Percentiles rank a stretch among this genome's conserved stretches.
Conservation (phyloP, 2,329 filamentous ascomycete genomes). For the Aspergillus ochraceoroseus region DNA sequence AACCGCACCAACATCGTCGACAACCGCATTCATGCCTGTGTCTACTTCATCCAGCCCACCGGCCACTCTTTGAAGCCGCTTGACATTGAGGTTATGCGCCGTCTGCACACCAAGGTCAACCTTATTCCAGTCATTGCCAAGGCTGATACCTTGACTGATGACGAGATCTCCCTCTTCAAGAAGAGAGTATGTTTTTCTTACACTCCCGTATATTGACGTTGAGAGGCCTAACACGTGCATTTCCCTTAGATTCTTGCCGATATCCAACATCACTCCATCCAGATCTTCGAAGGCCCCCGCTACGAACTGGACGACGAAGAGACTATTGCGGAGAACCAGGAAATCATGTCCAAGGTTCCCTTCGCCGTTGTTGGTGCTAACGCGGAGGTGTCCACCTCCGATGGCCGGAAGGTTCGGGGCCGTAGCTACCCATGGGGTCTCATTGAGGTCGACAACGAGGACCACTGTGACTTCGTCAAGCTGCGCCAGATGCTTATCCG, state of each 20-base stretch:
- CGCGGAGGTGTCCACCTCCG: slow-evolving; percentile 81
- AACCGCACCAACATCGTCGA: slow-evolving; percentile 99
- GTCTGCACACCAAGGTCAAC: slow-evolving; percentile 99
- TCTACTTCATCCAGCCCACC: slow-evolving; percentile 99
- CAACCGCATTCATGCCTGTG: slow-evolving; percentile 97
- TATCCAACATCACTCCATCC: slow-evolving; percentile 94
- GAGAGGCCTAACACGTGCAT: slow-evolving; percentile 24
- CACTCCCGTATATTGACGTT: neutral
- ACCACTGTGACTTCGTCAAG: slow-evolving; percentile 99
- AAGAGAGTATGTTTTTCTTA: slow-evolving; percentile 69
- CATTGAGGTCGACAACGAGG: slow-evolving; percentile 99
- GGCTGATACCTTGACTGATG: slow-evolving; percentile 94
- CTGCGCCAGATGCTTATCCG: slow-evolving; percentile 99
- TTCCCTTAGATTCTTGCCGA: slow-evolving; percentile 77
- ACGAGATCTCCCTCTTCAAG: slow-evolving; percentile 94
- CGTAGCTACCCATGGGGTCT: slow-evolving; percentile 97
- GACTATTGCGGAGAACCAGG: slow-evolving; percentile 99
- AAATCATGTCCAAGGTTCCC: slow-evolving; percentile 99
- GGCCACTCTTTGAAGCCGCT: slow-evolving; percentile 97
- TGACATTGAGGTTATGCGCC: slow-evolving; percentile 98
- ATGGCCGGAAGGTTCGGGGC: slow-evolving; percentile 92
- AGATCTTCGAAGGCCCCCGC: slow-evolving; percentile 97
- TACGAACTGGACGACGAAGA: slow-evolving; percentile 99
- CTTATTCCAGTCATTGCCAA: slow-evolving; percentile 98
- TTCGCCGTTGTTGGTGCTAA: slow-evolving; percentile 98